phyloP scores from a whole-genome alignment of 2,329 filamentous ascomycete species.

The Neofusicoccum umdonicola region DNA sequence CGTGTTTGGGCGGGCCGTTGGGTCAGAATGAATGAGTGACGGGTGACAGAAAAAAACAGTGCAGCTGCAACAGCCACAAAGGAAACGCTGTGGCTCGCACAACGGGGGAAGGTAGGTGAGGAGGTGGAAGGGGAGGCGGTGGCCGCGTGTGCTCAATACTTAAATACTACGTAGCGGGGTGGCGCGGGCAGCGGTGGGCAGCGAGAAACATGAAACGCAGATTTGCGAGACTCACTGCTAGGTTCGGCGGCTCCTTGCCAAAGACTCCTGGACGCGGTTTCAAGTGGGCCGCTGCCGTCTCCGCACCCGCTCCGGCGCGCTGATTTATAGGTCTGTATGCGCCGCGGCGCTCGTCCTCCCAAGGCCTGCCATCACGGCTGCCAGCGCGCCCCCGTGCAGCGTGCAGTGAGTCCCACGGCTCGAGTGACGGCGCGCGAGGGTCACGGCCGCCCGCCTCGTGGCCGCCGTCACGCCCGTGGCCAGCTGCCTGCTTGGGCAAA shows the following conservation, averaged over 20 bases:
- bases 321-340: slow-evolving; percentile 5
- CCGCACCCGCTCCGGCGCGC: not conserved
- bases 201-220: slow-evolving; percentile 17
- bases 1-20: not conserved
- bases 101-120: slow-evolving; percentile 7
- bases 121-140: slow-evolving; percentile 7
- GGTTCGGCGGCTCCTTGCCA: slow-evolving; percentile 5
- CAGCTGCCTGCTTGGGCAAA: not conserved
- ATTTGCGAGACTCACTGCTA: slow-evolving; percentile 13
- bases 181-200: not conserved
- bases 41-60: slow-evolving; percentile 11
- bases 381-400: not conserved
- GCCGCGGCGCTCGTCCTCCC: not conserved
- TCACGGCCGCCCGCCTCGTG: not conserved
- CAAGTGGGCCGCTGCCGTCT: slow-evolving; percentile 14
- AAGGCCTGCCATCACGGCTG: not conserved
- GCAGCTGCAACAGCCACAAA: slow-evolving; percentile 4
- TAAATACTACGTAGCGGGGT: too few species aligned
- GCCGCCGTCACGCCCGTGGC: not conserved
- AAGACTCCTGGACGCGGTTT: slow-evolving; percentile 5
- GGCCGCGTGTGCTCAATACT: slow-evolving; percentile 13
- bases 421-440: not conserved
- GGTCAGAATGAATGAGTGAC: slow-evolving; percentile 8
- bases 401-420: not conserved
- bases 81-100: slow-evolving; percentile 16